Evolutionary conservation across 2,329 filamentous ascomycete species (phyloP).

Genomic region (Nigrospora osmanthi): DNA sequence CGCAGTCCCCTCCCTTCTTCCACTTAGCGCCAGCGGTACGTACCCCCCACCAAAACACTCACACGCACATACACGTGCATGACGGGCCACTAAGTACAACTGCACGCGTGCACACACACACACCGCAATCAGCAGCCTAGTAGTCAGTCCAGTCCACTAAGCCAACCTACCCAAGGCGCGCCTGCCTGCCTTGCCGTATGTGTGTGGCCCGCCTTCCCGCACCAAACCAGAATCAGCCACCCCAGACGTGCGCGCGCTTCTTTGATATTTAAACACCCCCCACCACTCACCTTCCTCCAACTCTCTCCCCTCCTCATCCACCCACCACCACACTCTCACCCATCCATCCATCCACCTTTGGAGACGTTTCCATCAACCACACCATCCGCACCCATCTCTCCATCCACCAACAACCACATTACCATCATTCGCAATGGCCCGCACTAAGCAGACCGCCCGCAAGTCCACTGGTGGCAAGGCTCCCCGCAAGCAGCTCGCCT

Average conservation of each 20-base stretch:
- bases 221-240: constrained; percentile 20
- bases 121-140: too few relatives aligned
- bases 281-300: constrained; percentile 18
- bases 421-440: constrained; percentile 45
- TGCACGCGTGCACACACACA: too few relatives aligned
- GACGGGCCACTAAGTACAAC: too few relatives aligned
- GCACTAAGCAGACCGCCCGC: constrained; percentile 61
- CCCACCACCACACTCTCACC: constrained; percentile 18
- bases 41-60: too few relatives aligned
- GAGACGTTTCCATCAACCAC: constrained; percentile 13
- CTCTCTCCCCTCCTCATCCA: constrained; percentile 13
- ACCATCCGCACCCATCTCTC: constrained; percentile 20
- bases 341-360: constrained; percentile 18
- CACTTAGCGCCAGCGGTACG: too few relatives aligned
- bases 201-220: too few relatives aligned
- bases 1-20: too few relatives aligned
- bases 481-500: constrained; percentile 92
- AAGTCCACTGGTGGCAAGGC: constrained; percentile 78
- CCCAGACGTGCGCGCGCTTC: constrained; percentile 2
- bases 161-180: neutral
- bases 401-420: constrained; percentile 16
- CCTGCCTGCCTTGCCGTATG: neutral
- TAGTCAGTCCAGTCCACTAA: too few relatives aligned
- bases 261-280: constrained; percentile 21
- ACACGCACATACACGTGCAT: neutral